These are phyloP conservation scores for Candida gigantensis DNA, from an alignment of 1,139 yeast species.

Conservation along the genomic window DNA sequence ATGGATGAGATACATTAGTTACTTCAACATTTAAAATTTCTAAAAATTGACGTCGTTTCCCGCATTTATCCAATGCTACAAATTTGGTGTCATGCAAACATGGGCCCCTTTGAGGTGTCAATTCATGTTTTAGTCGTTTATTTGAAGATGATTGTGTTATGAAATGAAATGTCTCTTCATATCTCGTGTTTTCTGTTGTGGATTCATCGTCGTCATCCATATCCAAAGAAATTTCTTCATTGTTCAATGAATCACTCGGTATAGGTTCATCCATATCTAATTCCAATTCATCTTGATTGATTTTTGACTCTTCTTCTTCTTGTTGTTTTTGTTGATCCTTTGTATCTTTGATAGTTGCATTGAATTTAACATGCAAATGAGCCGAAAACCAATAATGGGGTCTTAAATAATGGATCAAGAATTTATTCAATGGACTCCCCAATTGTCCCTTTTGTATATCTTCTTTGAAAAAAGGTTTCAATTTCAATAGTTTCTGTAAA, in stretches of 20 bases:
- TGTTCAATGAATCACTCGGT: slow-evolving; percentile 6
- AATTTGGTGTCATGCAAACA: slow-evolving; percentile 49
- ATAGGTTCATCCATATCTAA: slow-evolving; percentile 31
- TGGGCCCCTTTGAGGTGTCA: slow-evolving; percentile 3
- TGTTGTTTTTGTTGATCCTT: too few relatives aligned
- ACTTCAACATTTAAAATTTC: slow-evolving; percentile 38
- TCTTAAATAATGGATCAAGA: slow-evolving; percentile 50
- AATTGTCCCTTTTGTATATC: slow-evolving; percentile 63
- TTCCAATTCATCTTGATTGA: slow-evolving; percentile 25
- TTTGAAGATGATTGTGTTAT: background rate
- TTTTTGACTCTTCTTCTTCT: too few relatives aligned
- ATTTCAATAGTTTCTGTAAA: slow-evolving; percentile 41
- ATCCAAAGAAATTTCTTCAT: slow-evolving; percentile 8
- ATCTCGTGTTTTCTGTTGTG: background rate
- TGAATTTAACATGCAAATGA: slow-evolving; percentile 79
- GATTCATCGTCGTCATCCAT: slow-evolving; percentile 9
- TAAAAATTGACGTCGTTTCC: slow-evolving; percentile 59
- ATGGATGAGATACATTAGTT: slow-evolving; percentile 22
- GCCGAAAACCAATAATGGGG: slow-evolving; percentile 87
- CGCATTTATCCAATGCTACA: slow-evolving; percentile 83
- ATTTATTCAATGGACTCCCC: slow-evolving; percentile 76
- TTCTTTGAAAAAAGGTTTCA: slow-evolving; percentile 65
- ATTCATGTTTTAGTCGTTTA: slow-evolving; percentile 4
- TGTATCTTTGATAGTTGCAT: slow-evolving; percentile 45
- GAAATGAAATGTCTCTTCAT: slow-evolving; percentile 7